phyloP scores from a whole-genome alignment of 1,139 yeast species.

The Kodamaea arcana region DNA sequence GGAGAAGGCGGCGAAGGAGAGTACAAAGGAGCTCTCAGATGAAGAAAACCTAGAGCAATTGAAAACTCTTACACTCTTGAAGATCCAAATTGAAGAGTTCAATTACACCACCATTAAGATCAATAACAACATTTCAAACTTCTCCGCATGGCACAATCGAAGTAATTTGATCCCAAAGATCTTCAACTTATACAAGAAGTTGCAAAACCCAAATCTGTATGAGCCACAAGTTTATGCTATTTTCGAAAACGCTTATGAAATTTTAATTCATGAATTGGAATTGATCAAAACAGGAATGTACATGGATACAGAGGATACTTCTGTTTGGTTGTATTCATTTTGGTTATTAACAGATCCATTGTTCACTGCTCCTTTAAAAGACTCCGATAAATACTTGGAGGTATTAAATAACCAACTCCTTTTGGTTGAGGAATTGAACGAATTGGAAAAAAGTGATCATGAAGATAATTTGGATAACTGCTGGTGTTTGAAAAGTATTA shows the following conservation, averaged over 20 bases:
- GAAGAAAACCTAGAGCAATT: too few species aligned
- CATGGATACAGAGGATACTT: conserved; percentile 91
- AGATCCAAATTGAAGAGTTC: conserved; percentile 51
- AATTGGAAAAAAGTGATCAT: conserved; percentile 55
- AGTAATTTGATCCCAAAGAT: conserved; percentile 61
- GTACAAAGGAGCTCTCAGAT: conserved; percentile 3
- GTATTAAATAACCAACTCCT: conserved; percentile 37
- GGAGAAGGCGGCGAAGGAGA: conserved; percentile 6
- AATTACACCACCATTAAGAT: conserved; percentile 75
- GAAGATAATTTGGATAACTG: conserved; percentile 49
- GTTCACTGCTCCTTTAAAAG: conserved; percentile 30
- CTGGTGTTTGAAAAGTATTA: conserved; percentile 63
- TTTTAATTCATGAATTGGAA: conserved; percentile 57
- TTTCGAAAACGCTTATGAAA: conserved; percentile 24
- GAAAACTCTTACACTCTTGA: conserved; percentile 15
- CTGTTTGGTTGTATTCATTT: conserved; percentile 83
- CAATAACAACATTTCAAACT: conserved; percentile 81
- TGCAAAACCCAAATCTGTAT: conserved; percentile 8
- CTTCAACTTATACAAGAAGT: conserved; percentile 18
- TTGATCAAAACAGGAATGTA: conserved; percentile 79
- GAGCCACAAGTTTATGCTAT: conserved; percentile 13
- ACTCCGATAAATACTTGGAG: conserved; percentile 16
- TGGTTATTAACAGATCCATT: conserved; percentile 70
- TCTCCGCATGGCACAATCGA: conserved; percentile 95
- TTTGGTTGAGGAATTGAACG: conserved; percentile 52